Evolutionary conservation across 306 rosid genomes (phyloP), one percentile per base, ranked within the genome.

Genomic region (Gleditsia sinensis): DNA sequence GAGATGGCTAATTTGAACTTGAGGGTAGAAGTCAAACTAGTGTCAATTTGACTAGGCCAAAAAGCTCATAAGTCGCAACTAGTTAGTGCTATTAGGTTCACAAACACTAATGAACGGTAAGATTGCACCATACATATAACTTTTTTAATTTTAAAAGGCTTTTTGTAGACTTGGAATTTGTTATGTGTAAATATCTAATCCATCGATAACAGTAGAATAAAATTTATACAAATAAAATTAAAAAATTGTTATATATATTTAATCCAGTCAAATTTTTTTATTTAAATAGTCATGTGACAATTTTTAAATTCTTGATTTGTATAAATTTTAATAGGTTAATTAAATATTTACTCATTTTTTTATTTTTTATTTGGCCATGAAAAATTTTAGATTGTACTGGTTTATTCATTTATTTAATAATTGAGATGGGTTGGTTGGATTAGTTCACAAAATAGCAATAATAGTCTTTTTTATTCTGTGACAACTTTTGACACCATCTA

Each of bases 11-110:
- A 14, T 43, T 32, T 72, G 72, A 76, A 39, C n/a, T 36, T 32
- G 75, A 69, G 66, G 16, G 42, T 53, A 64, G 16, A 53, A 42
- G 83, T 78, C 88, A 77, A 73, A 74, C 59, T 39, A 30, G 54
- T 8, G 69, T 50, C n/a, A 37, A 24, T 54, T 77, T 72, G 77
- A 72, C 55, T 27, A 54, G 0, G 12, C 46, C 32, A 67, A 67
- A 62, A 17, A 69, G 40, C 3, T 34, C 59, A 71, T 36, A 71
- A 74, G 12, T 48, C 63, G 67, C 80, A 60, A 60, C 69, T 50
- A 70, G 72, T 60, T 49, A 20, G 16, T 67, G 54, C 30, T 23
- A 50, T 78, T 83, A 67, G 87, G 84, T 72, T 67, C 55, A 72
- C 33, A 56, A 67, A 72, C 74, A 75, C 82, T 48, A 55, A 8